Conservation (phyloP, 768 basidiomycete species). For the Suillus spraguei region DNA sequence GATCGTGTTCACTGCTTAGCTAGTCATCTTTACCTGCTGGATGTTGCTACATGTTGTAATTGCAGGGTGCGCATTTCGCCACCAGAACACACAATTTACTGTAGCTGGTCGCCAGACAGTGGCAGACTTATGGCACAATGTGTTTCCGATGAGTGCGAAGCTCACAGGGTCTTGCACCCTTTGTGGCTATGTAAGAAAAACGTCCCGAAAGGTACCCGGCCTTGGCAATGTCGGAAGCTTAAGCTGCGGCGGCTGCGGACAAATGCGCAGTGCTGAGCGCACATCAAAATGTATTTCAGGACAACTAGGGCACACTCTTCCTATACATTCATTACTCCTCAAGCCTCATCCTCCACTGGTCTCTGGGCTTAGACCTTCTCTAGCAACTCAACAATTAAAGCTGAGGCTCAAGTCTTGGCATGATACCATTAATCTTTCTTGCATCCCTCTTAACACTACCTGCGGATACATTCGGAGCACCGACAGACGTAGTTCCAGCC, state of each 20-base stretch:
- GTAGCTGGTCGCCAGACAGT: background rate
- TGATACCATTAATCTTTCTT: constrained; percentile 21
- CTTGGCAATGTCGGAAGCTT: background rate
- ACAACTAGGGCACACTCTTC: background rate
- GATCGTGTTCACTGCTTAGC: background rate
- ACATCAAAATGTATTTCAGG: constrained; percentile 1
- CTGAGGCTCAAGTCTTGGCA: constrained; percentile 8
- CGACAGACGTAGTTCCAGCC: constrained; percentile 11
- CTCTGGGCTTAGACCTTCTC: constrained; percentile 1
- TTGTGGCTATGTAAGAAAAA: too few species aligned
- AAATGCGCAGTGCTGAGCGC: background rate
- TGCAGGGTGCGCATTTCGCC: background rate
- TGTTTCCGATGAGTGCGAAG: too few species aligned
- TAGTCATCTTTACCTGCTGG: background rate
- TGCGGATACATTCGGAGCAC: constrained; percentile 17
- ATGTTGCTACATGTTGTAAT: background rate
- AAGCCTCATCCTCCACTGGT: background rate
- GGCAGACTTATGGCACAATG: background rate
- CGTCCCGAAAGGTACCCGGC: too few species aligned
- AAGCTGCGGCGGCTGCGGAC: background rate
- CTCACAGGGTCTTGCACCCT: too few species aligned
- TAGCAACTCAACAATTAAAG: background rate
- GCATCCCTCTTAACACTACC: constrained; percentile 17
- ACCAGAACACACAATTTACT: background rate
- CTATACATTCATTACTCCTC: background rate